Conservation (phyloP, 2,329 filamentous ascomycete species). For the Alternaria burnsii region DNA sequence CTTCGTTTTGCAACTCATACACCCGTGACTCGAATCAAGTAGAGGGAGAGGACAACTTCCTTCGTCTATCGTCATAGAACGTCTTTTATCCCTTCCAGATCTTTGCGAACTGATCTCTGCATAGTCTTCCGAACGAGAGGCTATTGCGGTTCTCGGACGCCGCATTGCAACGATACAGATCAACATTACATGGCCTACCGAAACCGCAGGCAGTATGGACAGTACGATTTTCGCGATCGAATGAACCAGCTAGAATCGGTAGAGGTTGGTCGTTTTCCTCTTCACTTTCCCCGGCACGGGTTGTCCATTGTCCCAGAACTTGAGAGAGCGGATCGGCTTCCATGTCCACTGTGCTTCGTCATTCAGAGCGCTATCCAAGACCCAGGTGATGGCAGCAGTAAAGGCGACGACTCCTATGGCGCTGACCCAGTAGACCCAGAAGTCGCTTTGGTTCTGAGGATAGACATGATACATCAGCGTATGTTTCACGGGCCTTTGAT, state of each 20-base stretch:
- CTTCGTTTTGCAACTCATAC: background rate
- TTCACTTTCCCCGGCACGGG: constrained; percentile 1
- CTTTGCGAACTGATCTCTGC: background rate
- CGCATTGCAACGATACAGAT: background rate
- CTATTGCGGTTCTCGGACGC: no score
- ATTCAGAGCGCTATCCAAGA: constrained; percentile 39
- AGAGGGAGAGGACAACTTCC: background rate
- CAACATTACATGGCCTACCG: background rate
- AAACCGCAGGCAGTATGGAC: background rate
- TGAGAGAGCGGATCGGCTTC: constrained; percentile 16
- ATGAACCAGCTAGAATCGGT: constrained; percentile 6
- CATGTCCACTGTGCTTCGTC: constrained; percentile 41
- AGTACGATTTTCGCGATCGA: background rate
- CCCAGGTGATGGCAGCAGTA: constrained; percentile 35
- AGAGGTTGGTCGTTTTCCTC: constrained; percentile 25
- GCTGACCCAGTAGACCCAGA: constrained; percentile 47
- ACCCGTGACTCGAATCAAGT: background rate
- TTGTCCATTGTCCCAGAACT: constrained; percentile 24
- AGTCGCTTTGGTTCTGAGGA: constrained; percentile 25
- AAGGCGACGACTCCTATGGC: constrained; percentile 36
- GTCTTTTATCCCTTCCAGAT: background rate
- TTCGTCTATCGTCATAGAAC: background rate
- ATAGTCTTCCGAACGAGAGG: background rate
- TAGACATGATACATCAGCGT: background rate
- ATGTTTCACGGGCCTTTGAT: background rate